Conservation (phyloP, 2,329 filamentous ascomycete genomes). For the Pleoardoris graminearum region DNA sequence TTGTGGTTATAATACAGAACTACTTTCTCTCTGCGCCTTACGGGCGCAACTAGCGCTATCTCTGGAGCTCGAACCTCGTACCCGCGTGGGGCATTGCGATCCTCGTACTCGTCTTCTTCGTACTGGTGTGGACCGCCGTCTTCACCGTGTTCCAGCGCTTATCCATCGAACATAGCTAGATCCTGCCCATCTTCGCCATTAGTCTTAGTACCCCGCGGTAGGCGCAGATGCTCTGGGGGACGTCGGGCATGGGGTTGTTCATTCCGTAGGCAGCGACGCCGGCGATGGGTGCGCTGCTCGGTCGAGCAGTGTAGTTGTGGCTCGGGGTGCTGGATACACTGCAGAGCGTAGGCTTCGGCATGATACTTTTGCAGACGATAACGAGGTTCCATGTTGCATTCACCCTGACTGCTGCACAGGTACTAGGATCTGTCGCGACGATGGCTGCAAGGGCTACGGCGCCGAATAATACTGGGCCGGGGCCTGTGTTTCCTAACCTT, state of each 20-base stretch:
- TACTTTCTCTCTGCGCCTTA: slow-evolving; percentile 69
- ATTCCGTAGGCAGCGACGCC: slow-evolving; percentile 60
- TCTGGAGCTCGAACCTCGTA: slow-evolving; percentile 62
- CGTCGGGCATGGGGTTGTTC: slow-evolving; percentile 62
- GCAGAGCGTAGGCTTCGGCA: slow-evolving; percentile 68
- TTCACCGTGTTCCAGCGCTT: slow-evolving; percentile 58
- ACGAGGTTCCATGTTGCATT: slow-evolving; percentile 68
- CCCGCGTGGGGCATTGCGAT: slow-evolving; percentile 60
- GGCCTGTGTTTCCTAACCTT: slow-evolving; percentile 65
- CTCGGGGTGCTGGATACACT: slow-evolving; percentile 67
- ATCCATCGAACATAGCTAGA: slow-evolving; percentile 66
- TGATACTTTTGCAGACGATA: slow-evolving; percentile 68
- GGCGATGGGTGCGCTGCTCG: slow-evolving; percentile 59
- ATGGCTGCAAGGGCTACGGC: slow-evolving; percentile 64
- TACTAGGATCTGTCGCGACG: slow-evolving; percentile 64
- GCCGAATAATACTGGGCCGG: slow-evolving; percentile 64
- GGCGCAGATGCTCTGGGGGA: slow-evolving; percentile 70
- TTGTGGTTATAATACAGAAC: slow-evolving; percentile 66
- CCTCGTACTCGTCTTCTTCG: slow-evolving; percentile 60
- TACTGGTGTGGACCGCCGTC: slow-evolving; percentile 59
- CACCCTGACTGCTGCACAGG: slow-evolving; percentile 63
- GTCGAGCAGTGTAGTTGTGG: slow-evolving; percentile 67
- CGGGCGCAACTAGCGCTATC: slow-evolving; percentile 68
- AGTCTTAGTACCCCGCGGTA: slow-evolving; percentile 68
- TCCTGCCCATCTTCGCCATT: slow-evolving; percentile 68